Base-by-base conservation (phyloP, 202 grass and related monocot species). In the Setaria italica region DNA sequence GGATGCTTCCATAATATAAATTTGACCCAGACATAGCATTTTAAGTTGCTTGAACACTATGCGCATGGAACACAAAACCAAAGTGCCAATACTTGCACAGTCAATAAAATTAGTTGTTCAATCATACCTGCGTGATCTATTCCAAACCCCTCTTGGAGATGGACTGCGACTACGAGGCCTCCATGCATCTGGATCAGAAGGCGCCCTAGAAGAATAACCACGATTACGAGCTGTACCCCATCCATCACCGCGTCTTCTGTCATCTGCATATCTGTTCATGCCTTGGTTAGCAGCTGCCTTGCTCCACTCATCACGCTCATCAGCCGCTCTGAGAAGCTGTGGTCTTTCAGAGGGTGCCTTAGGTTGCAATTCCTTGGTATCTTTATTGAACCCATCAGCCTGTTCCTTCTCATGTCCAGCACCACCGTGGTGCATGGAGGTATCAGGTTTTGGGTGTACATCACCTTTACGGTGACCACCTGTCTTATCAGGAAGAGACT, bases 81-180 rank as follows among this genome's bases (percentile, higher is more conserved):
- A 76, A 86, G 14, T 72, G 30, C 43, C 34, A 70, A 62, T 59
- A 67, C 67, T 70, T 76, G 85, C 56, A 66, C 4, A 48, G 43
- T 41, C 25, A 56, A 70, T 32, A 41, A 9, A 70, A 78, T 39
- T 21, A 72, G 14, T 71, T 58, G 55, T 73, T 82, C 65, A 60
- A 91, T 16, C 12, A 74, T 82, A 91, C 89, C 89, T 91, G 72
- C 47, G 80, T 73, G 89, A 48, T 89, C 84, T 93, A 58, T 72
- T 88, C 91, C 89, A 90, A 87, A 19, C 81, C 86, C 81, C 93
- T 87, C 82, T 94, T 64, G 93, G 88, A 86, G 91, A 92, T 87
- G 87, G 59, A 80, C 86, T 92, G 59, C 54, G 81, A 89, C 81
- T 92, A 11, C 19, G 86, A 65, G 68, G 89, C 88, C 76, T 95